These are phyloP conservation scores for Solanum commersonii DNA, from an alignment of 257 asterid species.

Conservation along the genomic window DNA sequence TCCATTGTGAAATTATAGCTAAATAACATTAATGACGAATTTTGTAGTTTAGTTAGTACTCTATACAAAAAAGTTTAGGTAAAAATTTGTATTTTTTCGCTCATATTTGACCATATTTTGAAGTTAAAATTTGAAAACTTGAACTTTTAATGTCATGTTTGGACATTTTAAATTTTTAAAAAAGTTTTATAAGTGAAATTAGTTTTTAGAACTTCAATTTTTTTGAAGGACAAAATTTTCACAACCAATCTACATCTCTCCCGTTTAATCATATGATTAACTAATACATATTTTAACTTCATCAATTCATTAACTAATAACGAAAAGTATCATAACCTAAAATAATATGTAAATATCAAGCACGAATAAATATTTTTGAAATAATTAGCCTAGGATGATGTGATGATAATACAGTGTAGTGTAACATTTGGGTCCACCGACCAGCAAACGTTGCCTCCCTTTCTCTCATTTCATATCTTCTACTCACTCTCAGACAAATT, in stretches of 20 bases:
- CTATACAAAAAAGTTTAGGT: neutral
- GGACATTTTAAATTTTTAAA: neutral
- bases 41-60: neutral
- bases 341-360: neutral
- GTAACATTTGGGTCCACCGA: conserved; percentile 52
- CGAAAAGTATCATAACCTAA: neutral
- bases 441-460: conserved; percentile 5
- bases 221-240: too few relatives aligned
- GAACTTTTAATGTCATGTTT: neutral
- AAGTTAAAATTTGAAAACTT: neutral
- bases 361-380: neutral
- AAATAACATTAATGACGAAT: neutral
- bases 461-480: conserved; percentile 35
- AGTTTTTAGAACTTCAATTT: too few relatives aligned
- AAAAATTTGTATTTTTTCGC: neutral
- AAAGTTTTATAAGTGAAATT: too few relatives aligned
- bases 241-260: neutral
- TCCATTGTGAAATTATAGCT: neutral
- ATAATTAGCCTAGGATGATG: conserved; percentile 27
- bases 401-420: conserved; percentile 32
- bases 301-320: neutral
- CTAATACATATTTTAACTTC: neutral
- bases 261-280: neutral
- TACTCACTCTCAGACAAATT: conserved; percentile 33
- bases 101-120: neutral